phyloP scores from a whole-genome alignment of 495 filamentous ascomycete species.

The Cairneyella variabilis region DNA sequence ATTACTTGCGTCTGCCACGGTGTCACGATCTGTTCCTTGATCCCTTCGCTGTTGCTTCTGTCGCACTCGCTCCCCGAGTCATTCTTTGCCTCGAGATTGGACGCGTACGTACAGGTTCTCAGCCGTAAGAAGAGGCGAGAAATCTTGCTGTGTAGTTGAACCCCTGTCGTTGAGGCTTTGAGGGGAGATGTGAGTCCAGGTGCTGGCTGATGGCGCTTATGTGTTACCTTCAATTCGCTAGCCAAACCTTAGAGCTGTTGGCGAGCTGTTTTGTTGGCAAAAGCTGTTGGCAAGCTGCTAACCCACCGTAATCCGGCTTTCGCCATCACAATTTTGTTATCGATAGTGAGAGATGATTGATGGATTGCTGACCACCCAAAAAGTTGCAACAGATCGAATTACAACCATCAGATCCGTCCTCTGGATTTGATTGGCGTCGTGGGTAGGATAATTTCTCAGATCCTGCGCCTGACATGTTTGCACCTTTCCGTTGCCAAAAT shows the following conservation, averaged over 20 bases:
- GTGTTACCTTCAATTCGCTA: conserved; percentile 14
- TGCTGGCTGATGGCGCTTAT: conserved; percentile 14
- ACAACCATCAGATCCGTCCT: too few species aligned
- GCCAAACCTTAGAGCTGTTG: too few species aligned
- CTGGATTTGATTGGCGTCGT: too few species aligned
- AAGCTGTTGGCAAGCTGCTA: background rate
- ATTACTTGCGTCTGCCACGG: background rate
- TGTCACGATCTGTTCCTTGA: background rate
- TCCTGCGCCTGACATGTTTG: conserved; percentile 21
- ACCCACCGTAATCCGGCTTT: background rate
- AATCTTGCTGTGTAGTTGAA: too few species aligned
- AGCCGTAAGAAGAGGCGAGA: background rate
- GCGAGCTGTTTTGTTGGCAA: too few species aligned
- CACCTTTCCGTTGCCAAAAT: conserved; percentile 16
- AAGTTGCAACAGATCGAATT: background rate
- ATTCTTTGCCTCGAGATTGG: background rate
- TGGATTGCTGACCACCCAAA: background rate
- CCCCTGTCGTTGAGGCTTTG: too few species aligned
- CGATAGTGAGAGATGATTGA: conserved; percentile 10
- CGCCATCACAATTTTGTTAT: conserved; percentile 10
- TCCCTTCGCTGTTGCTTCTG: background rate
- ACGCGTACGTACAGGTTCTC: background rate
- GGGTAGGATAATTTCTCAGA: conserved; percentile 2
- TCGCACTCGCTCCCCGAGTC: background rate
- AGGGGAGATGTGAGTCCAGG: too few species aligned